phyloP scores from a whole-genome alignment of 495 filamentous ascomycete genomes.

The Penicillium bialowiezense region DNA sequence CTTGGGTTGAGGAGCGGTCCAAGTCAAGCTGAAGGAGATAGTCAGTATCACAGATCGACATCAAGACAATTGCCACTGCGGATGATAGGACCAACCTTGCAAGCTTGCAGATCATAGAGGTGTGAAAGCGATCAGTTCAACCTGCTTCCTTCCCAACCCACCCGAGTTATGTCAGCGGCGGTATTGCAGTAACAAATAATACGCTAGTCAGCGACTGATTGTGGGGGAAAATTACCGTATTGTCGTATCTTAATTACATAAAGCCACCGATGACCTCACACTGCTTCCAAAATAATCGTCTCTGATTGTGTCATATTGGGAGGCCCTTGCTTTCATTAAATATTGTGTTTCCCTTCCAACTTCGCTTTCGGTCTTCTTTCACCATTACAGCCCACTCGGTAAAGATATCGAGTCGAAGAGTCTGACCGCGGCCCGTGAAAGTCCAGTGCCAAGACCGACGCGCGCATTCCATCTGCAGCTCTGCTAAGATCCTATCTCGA shows the following conservation, averaged over 20 bases:
- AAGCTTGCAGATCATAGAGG: not conserved
- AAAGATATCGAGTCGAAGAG: not conserved
- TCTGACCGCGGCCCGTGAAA: conserved; percentile 25
- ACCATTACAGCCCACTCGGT: not conserved
- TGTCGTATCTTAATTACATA: conserved; percentile 1
- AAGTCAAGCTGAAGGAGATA: not conserved
- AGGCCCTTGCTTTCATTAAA: not conserved
- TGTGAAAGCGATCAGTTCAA: conserved; percentile 4
- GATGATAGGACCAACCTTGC: not conserved
- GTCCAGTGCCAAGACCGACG: conserved; percentile 26
- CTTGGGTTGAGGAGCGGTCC: not conserved
- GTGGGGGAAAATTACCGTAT: not conserved
- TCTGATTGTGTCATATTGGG: conserved; percentile 8
- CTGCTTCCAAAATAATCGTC: conserved; percentile 7
- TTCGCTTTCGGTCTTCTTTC: not conserved
- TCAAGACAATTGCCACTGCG: not conserved
- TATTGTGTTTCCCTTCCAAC: not conserved
- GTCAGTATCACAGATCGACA: not conserved
- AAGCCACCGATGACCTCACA: conserved; percentile 32
- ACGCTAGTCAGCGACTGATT: not conserved
- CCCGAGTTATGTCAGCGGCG: not conserved
- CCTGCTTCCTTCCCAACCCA: not conserved
- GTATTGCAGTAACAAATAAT: not conserved
- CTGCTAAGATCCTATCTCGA: conserved; percentile 6
- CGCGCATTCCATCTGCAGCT: conserved; percentile 23